Base-by-base conservation (phyloP, 495 filamentous ascomycete genomes). In the Clavariopsis aquatica region DNA sequence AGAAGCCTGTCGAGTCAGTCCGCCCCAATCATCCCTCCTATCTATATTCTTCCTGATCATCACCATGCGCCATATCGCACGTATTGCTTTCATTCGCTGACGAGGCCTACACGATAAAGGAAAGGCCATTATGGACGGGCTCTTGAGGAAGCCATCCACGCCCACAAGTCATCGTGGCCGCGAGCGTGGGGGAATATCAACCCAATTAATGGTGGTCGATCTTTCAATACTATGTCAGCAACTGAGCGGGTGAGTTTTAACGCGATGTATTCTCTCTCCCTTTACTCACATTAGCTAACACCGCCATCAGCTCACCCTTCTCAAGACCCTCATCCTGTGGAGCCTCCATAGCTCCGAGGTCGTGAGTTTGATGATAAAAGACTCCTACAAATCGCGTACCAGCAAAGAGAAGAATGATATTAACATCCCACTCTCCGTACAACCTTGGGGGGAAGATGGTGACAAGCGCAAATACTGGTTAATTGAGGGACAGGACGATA, bases 1-100 rank as follows among this genome's bases (percentile, higher is more conserved):
- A 98, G 82, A 96, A 98, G 72, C 89, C 94, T 79, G 89, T 98
- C 71, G 96, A 98, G 94, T 98, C 85, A 78, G 92, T 81, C 70
- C 70, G 70, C 73, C 77, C 43, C 12, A 12, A 52, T 63, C 17
- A 24, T 20, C 0, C 6, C 9, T 19, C 27, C 15, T 1, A 28
- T 38, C 49, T 19, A 8, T 23, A 8, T 34, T 19, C n/a, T 10
- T 43, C 31, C 28, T 24, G 63, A 57, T 69, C 54, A 66, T 68
- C 52, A 60, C 58, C 13, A 34, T 47, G 38, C 28, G 9, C 34
- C 19, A 41, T 29, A 57, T 47, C 15, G 28, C 52, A 19, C 26
- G 43, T 4, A 34, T 20, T n/a, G 58, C 15, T 28, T 19, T 13
- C 57, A 9, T 34, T 49, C 51, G 68, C 68, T 70, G 53, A 70